A percentile compares a stretch with the other conserved stretches of the same genome.
These are phyloP conservation scores for Pleurotus djamor DNA, from an alignment of 768 basidiomycete genomes.

Conservation along the genomic window DNA sequence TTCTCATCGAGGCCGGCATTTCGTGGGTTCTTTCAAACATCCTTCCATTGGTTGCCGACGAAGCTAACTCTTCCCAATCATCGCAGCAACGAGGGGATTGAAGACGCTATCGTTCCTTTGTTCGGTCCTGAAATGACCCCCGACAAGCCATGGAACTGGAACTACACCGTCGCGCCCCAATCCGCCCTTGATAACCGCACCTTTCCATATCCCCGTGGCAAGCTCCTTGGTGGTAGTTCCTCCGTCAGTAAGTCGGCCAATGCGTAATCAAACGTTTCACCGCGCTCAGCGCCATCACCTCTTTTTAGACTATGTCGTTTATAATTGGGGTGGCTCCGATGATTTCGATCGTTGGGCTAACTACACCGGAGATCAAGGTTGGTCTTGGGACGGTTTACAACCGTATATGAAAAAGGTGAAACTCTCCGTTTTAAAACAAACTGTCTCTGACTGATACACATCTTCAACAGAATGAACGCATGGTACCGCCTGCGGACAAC, in stretches of 20 bases:
- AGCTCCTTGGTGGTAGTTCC: conserved; percentile 28
- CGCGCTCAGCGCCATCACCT: neutral
- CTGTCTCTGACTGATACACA: no score
- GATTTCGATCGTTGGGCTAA: conserved; percentile 28
- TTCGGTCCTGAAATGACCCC: conserved; percentile 11
- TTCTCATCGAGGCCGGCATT: conserved; percentile 17
- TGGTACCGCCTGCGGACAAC: conserved; percentile 21
- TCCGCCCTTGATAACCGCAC: conserved; percentile 22
- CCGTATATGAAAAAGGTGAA: conserved; percentile 17
- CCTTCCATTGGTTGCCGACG: neutral
- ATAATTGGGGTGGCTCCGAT: conserved; percentile 22
- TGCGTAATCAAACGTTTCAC: neutral
- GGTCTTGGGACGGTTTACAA: conserved; percentile 27
- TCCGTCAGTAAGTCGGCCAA: conserved; percentile 22
- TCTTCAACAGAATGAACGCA: conserved; percentile 24
- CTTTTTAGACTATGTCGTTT: conserved; percentile 30
- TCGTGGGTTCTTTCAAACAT: conserved; percentile 6
- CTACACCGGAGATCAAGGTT: conserved; percentile 25
- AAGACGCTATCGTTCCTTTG: conserved; percentile 14
- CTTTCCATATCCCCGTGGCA: conserved; percentile 29
- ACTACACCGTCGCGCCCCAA: conserved; percentile 29
- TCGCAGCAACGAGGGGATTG: conserved; percentile 14
- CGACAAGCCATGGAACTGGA: conserved; percentile 26
- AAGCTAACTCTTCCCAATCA: neutral
- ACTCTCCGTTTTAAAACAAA: no score